Evolutionary conservation across 2,329 filamentous ascomycete species (phyloP).

Genomic region (Achaetomium macrosporum): DNA sequence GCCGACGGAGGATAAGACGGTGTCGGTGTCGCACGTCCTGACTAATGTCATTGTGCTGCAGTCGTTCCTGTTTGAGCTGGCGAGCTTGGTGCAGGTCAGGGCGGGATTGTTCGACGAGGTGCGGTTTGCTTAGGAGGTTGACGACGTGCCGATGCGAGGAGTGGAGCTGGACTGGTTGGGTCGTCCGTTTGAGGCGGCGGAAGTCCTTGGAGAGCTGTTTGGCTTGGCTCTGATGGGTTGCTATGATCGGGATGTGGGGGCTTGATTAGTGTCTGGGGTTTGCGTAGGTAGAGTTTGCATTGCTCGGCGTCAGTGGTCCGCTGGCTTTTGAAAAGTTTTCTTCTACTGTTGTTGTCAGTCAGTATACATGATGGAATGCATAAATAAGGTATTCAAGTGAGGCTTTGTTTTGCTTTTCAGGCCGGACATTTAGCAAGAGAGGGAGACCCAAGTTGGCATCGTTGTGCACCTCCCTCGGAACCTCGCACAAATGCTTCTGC

Average conservation of each 20-base stretch:
- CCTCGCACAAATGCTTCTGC: too few relatives aligned
- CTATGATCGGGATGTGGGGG: neutral
- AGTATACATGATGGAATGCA: too few relatives aligned
- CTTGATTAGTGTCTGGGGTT: neutral
- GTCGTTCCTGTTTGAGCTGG: constrained; percentile 72
- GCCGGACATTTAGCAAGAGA: too few relatives aligned
- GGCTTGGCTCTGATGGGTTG: neutral
- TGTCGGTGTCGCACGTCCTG: constrained; percentile 69
- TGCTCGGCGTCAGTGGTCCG: constrained; percentile 15
- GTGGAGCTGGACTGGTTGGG: neutral
- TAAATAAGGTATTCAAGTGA: too few relatives aligned
- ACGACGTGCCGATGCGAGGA: neutral
- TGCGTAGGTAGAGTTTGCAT: constrained; percentile 7
- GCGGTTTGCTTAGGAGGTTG: constrained; percentile 43
- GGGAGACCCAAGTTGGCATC: too few relatives aligned
- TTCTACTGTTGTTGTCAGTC: too few relatives aligned
- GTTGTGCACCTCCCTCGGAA: too few relatives aligned
- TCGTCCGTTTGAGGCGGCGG: constrained; percentile 1
- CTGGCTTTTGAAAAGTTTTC: neutral
- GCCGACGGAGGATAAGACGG: constrained; percentile 35
- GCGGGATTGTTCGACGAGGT: constrained; percentile 73
- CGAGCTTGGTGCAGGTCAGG: constrained; percentile 67
- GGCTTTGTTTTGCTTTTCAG: too few relatives aligned
- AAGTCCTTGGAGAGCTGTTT: constrained; percentile 4
- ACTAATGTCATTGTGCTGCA: constrained; percentile 77